Conservation (phyloP, 139 green algal species). For the Picochlorum sp. region DNA sequence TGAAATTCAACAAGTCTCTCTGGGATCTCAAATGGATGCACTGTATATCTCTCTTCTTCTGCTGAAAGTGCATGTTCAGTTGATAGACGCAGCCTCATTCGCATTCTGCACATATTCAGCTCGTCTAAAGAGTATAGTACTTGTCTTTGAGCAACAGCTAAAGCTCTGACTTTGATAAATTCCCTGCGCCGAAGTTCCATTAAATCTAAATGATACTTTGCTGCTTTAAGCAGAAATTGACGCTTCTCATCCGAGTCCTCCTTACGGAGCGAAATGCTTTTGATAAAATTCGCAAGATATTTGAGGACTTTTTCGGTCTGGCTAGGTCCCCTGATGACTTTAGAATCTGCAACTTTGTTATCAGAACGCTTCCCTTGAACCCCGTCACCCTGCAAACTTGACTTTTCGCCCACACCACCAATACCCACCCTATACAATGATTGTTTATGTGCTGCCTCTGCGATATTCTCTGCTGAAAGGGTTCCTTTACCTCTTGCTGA, state of each 20-base stretch:
- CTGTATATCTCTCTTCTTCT: slow-evolving; percentile 4
- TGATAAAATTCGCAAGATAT: slow-evolving; percentile 26
- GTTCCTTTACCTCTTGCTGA: slow-evolving; percentile 13
- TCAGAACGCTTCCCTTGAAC: slow-evolving; percentile 4
- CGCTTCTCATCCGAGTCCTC: slow-evolving; percentile 6
- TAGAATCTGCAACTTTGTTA: slow-evolving; percentile 26
- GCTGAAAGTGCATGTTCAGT: background rate
- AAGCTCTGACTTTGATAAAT: slow-evolving; percentile 44
- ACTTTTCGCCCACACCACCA: slow-evolving; percentile 44
- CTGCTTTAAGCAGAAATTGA: slow-evolving; percentile 26
- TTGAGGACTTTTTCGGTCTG: slow-evolving; percentile 58
- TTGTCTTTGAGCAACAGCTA: slow-evolving; percentile 49
- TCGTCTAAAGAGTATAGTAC: slow-evolving; percentile 80
- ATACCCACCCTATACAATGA: background rate
- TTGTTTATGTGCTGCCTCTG: slow-evolving; percentile 1
- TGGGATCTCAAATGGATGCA: slow-evolving; percentile 3
- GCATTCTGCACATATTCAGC: slow-evolving; percentile 67
- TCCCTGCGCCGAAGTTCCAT: slow-evolving; percentile 57
- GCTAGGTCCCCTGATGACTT: slow-evolving; percentile 46
- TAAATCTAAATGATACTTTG: slow-evolving; percentile 40
- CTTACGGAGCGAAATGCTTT: background rate
- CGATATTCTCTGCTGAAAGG: slow-evolving; percentile 52
- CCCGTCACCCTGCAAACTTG: background rate
- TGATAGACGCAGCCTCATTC: slow-evolving; percentile 42
- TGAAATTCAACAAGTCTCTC: slow-evolving; percentile 40